Percentiles rank a stretch among this genome's conserved stretches.
phyloP scores from a whole-genome alignment of 2,329 filamentous ascomycete genomes.

The Cladophialophora exuberans region DNA sequence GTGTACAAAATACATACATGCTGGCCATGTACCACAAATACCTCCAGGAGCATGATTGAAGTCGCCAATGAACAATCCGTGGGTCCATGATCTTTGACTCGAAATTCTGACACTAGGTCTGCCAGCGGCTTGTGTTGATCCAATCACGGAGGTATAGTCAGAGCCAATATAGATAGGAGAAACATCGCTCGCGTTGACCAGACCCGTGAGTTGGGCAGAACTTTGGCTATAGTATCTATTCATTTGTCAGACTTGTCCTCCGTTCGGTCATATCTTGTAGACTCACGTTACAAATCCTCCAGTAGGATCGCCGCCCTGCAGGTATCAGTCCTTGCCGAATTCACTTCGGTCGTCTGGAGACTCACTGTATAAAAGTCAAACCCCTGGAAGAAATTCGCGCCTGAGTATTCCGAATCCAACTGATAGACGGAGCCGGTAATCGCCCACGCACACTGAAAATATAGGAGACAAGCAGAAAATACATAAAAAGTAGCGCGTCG shows the following conservation, averaged over 20 bases:
- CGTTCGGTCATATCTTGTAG: slow-evolving; percentile 38
- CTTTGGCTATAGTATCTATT: slow-evolving; percentile 38
- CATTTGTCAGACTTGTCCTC: neutral
- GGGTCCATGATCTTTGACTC: slow-evolving; percentile 36
- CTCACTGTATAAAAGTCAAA: slow-evolving; percentile 43
- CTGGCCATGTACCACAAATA: slow-evolving; percentile 46
- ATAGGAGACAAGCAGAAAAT: slow-evolving; percentile 20
- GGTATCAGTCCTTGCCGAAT: slow-evolving; percentile 2
- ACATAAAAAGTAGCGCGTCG: slow-evolving; percentile 1
- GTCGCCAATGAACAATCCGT: slow-evolving; percentile 43
- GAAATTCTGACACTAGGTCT: slow-evolving; percentile 38
- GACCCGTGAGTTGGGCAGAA: slow-evolving; percentile 26
- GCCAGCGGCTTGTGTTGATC: slow-evolving; percentile 31
- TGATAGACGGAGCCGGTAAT: slow-evolving; percentile 28
- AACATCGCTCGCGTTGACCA: slow-evolving; percentile 31
- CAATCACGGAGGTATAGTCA: slow-evolving; percentile 33
- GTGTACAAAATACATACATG: slow-evolving; percentile 23
- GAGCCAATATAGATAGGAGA: slow-evolving; percentile 39
- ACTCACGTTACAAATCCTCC: slow-evolving; percentile 41
- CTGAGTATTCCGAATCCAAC: slow-evolving; percentile 35
- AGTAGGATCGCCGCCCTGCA: slow-evolving; percentile 39
- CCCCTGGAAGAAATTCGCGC: slow-evolving; percentile 43
- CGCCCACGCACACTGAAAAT: slow-evolving; percentile 18
- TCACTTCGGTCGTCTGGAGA: neutral
- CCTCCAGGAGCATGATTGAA: slow-evolving; percentile 40